phyloP scores from a whole-genome alignment of 768 basidiomycete genomes.

The Termitomyces sp. region DNA sequence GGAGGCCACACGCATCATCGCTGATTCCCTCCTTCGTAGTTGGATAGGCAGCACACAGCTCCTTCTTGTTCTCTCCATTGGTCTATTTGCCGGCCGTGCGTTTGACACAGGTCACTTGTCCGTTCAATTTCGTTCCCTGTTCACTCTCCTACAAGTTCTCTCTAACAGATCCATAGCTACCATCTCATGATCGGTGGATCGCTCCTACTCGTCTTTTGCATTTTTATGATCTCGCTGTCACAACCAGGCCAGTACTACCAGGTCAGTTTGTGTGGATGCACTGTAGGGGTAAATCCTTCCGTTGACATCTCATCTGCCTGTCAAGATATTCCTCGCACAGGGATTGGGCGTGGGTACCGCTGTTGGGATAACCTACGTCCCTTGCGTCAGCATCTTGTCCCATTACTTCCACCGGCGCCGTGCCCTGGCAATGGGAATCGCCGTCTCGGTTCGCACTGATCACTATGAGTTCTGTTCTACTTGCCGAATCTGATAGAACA shows the following conservation, averaged over 20 bases:
- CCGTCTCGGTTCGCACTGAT: constrained; percentile 29
- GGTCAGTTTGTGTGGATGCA: constrained; percentile 9
- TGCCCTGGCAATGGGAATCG: constrained; percentile 45
- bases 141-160: too few relatives aligned
- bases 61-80: constrained; percentile 18
- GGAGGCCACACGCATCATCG: not conserved
- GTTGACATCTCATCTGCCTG: not conserved
- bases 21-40: constrained; percentile 9
- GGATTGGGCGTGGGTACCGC: constrained; percentile 44
- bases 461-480: not conserved
- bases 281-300: not conserved
- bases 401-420: constrained; percentile 45
- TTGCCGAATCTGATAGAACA: constrained; percentile 4
- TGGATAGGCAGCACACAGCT: constrained; percentile 26
- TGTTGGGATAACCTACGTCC: constrained; percentile 40
- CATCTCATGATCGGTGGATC: constrained; percentile 24
- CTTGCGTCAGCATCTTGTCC: constrained; percentile 37
- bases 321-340: constrained; percentile 42
- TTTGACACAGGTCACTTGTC: constrained; percentile 25
- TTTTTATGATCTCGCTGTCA: constrained; percentile 28
- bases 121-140: not conserved
- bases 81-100: constrained; percentile 18
- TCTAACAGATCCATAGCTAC: constrained; percentile 13
- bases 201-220: constrained; percentile 21
- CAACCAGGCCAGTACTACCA: constrained; percentile 24